These are phyloP conservation scores for Lepiota brunneoincarnata DNA, from an alignment of 768 basidiomycete species.

Conservation along the genomic window DNA sequence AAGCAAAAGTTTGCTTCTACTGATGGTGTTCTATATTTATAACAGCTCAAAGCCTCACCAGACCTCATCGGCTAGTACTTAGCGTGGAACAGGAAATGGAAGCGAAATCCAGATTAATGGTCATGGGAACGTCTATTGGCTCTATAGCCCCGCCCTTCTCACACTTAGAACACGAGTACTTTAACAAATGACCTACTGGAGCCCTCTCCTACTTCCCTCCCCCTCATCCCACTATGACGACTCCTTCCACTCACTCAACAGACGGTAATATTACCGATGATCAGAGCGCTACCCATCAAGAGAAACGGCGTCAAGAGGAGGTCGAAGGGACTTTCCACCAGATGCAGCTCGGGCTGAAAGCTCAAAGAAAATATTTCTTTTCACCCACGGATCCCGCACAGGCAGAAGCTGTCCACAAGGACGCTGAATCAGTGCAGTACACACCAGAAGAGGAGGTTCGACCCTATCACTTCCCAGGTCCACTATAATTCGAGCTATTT, in stretches of 20 bases:
- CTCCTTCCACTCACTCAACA: background rate
- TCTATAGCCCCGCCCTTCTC: no score
- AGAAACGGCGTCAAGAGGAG: slow-evolving; percentile 16
- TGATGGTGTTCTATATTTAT: no score
- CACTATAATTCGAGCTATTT: background rate
- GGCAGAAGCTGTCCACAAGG: slow-evolving; percentile 49
- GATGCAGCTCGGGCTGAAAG: slow-evolving; percentile 32
- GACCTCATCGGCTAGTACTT: no score
- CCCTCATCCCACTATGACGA: background rate
- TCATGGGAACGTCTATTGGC: no score
- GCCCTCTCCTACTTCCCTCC: background rate
- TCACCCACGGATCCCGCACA: slow-evolving; percentile 41
- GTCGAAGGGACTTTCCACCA: slow-evolving; percentile 41
- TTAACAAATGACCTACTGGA: no score
- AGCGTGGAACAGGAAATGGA: no score
- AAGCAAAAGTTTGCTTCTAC: no score
- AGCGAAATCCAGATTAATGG: no score
- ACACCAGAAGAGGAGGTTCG: slow-evolving; percentile 47
- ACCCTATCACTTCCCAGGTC: background rate
- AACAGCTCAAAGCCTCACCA: no score
- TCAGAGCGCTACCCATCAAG: background rate
- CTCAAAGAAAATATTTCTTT: slow-evolving; percentile 46
- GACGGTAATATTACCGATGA: background rate
- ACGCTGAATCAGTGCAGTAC: slow-evolving; percentile 47
- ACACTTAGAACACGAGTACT: no score